Percentiles rank a stretch among this genome's conserved stretches.
Conservation (phyloP, 2,329 filamentous ascomycete species). For the Aspergillus viridinutans region DNA sequence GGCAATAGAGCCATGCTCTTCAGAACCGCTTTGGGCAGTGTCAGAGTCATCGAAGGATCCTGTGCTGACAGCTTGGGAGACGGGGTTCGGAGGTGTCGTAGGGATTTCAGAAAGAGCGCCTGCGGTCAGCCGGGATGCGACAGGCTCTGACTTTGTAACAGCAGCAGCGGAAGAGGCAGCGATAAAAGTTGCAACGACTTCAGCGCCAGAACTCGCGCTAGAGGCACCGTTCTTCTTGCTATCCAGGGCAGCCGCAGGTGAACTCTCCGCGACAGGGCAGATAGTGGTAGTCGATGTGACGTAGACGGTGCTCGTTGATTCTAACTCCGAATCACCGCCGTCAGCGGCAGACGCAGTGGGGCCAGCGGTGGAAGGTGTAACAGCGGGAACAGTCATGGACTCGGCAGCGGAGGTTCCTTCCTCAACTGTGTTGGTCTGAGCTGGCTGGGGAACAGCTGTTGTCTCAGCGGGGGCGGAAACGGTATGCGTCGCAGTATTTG, state of each 20-base stretch:
- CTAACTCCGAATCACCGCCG: not conserved
- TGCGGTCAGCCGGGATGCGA: not conserved
- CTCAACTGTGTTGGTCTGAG: not conserved
- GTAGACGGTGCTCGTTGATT: conserved; percentile 8
- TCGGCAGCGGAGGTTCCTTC: not conserved
- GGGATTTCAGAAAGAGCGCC: not conserved
- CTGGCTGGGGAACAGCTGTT: not conserved
- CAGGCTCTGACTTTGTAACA: not conserved
- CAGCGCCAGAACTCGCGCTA: not conserved
- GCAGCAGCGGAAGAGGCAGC: not conserved
- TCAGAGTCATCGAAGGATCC: not conserved
- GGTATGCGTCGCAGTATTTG: not conserved
- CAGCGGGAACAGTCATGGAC: not conserved
- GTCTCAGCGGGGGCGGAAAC: not conserved
- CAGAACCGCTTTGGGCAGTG: not conserved
- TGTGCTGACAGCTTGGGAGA: not conserved
- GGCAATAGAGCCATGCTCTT: not conserved
- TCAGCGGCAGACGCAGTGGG: not conserved
- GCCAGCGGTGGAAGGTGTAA: not conserved
- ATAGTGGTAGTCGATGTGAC: conserved; percentile 15
- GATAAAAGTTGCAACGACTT: not conserved
- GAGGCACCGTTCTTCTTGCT: not conserved
- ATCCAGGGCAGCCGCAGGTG: not conserved
- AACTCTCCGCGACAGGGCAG: conserved; percentile 10
- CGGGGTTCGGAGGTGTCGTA: not conserved